phyloP scores from a whole-genome alignment of 176 grass and related monocot genomes.

The Stipa capillata region DNA sequence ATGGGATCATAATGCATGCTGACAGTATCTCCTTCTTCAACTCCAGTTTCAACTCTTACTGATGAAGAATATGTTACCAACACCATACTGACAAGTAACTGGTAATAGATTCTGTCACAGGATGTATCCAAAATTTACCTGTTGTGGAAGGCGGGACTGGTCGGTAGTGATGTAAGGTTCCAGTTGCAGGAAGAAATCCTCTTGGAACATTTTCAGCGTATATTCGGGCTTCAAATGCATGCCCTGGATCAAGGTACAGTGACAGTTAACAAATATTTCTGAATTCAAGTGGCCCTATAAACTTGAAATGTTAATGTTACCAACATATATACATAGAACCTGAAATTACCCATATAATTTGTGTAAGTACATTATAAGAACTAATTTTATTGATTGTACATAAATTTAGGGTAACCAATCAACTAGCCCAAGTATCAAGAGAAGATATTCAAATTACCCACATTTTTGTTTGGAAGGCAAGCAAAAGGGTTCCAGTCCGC shows the following conservation, averaged over 20 bases:
- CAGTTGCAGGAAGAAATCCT: conserved; percentile 95
- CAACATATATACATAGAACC: background rate
- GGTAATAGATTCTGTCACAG: background rate
- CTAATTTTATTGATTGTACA: background rate
- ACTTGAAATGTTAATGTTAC: background rate
- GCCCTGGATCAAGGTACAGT: conserved; percentile 41
- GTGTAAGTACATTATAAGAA: background rate
- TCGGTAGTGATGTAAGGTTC: conserved; percentile 78
- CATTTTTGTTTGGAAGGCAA: background rate
- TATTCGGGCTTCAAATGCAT: conserved; percentile 96
- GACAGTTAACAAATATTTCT: conserved; percentile 16
- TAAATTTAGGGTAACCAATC: background rate
- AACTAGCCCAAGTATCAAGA: background rate
- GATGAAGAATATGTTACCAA: conserved; percentile 26
- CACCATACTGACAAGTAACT: background rate
- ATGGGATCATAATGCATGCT: conserved; percentile 99
- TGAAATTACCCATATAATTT: conserved; percentile 1
- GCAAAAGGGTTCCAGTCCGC: background rate
- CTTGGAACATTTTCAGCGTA: conserved; percentile 97
- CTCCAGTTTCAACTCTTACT: conserved; percentile 99
- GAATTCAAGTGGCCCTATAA: background rate
- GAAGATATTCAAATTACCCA: background rate
- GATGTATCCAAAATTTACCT: conserved; percentile 33
- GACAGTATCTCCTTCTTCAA: conserved; percentile 93
- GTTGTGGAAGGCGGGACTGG: conserved; percentile 49